These are phyloP conservation scores for Hericium alpestre DNA, from an alignment of 768 basidiomycete genomes.

Conservation along the genomic window DNA sequence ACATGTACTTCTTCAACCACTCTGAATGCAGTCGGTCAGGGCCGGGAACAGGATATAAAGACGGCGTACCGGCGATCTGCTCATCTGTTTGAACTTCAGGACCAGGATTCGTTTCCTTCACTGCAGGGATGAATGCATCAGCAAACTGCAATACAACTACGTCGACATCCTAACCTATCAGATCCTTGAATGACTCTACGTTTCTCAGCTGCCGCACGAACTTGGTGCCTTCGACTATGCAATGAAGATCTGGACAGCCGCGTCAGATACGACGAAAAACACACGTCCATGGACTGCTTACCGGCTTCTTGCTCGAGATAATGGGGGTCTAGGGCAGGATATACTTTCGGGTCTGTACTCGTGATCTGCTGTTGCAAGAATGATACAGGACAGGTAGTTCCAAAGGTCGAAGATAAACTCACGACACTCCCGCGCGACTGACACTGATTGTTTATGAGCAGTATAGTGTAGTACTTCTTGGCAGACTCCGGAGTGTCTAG, in stretches of 20 bases:
- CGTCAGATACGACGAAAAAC: too few species aligned
- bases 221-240: constrained; percentile 13
- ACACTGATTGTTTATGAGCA: not conserved
- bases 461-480: constrained; percentile 2
- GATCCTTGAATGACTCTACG: constrained; percentile 11
- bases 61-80: constrained; percentile 11
- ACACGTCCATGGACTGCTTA: not conserved
- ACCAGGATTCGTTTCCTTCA: constrained; percentile 22
- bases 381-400: not conserved
- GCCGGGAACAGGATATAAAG: not conserved
- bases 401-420: constrained; percentile 9
- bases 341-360: constrained; percentile 6
- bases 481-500: constrained; percentile 2
- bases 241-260: constrained; percentile 2
- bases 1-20: constrained; percentile 16
- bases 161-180: not conserved
- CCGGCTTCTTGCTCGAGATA: constrained; percentile 14
- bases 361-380: constrained; percentile 14
- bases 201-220: constrained; percentile 11
- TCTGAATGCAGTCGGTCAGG: constrained; percentile 4
- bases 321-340: constrained; percentile 11
- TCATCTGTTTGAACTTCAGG: constrained; percentile 19
- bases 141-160: not conserved
- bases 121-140: constrained; percentile 5
- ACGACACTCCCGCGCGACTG: constrained; percentile 14